Evolutionary conservation across 257 asterid species (phyloP).

Genomic region (Linderniella brevidens): DNA sequence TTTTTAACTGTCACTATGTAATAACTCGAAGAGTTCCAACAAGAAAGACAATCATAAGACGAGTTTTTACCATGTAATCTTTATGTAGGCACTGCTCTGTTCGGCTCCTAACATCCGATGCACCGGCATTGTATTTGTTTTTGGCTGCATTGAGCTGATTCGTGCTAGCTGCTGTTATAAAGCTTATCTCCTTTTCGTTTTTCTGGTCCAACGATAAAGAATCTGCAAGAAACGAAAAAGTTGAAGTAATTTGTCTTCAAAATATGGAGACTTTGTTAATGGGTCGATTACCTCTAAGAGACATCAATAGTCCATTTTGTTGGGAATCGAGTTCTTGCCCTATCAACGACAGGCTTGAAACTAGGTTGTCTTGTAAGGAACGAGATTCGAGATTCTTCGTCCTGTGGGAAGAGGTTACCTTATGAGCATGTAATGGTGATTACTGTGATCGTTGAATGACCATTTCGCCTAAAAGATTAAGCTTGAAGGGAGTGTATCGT

Average conservation of each 20-base stretch:
- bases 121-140: constrained; percentile 22
- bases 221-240: constrained; percentile 21
- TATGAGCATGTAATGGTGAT: background rate
- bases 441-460: no score
- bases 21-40: no score
- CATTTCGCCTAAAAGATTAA: no score
- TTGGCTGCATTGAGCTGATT: constrained; percentile 29
- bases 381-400: constrained; percentile 22
- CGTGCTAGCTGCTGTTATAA: constrained; percentile 17
- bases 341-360: constrained; percentile 30
- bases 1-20: no score
- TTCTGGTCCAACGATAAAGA: constrained; percentile 36
- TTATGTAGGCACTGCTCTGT: constrained; percentile 42
- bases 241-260: background rate
- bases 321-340: constrained; percentile 23
- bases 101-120: constrained; percentile 36
- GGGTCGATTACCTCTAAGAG: constrained; percentile 30
- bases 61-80: constrained; percentile 39
- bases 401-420: constrained; percentile 27
- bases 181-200: constrained; percentile 28
- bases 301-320: constrained; percentile 17
- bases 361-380: constrained; percentile 21
- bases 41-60: no score
- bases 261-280: background rate
- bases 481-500: no score